These are phyloP conservation scores for Botryotinia narcissicola DNA, from an alignment of 2,329 filamentous ascomycete genomes.

Conservation along the genomic window DNA sequence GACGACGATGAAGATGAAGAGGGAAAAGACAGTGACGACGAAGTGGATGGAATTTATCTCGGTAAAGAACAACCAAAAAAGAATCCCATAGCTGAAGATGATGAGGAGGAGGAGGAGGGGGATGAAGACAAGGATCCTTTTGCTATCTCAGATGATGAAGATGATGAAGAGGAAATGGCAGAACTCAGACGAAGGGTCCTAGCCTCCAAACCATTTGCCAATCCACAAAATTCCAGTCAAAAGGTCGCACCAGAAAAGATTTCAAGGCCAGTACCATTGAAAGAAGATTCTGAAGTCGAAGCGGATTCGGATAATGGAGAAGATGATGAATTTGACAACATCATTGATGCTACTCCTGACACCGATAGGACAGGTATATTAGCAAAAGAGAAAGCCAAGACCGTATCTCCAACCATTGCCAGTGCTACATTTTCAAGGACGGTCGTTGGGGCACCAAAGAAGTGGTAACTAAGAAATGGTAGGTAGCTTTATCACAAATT, in stretches of 20 bases:
- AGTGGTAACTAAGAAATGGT: constrained; percentile 40
- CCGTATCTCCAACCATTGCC: constrained; percentile 39
- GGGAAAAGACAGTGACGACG: constrained; percentile 47
- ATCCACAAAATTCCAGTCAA: constrained; percentile 48
- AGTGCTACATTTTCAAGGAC: constrained; percentile 40
- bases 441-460: constrained; percentile 40
- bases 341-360: constrained; percentile 86
- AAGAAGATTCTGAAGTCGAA: constrained; percentile 64
- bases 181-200: constrained; percentile 88
- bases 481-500: constrained; percentile 29
- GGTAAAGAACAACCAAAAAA: constrained; percentile 51
- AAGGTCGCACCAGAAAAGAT: constrained; percentile 63
- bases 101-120: constrained; percentile 46
- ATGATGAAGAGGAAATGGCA: constrained; percentile 84
- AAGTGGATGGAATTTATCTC: constrained; percentile 58
- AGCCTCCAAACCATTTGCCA: constrained; percentile 82
- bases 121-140: constrained; percentile 74
- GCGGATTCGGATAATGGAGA: constrained; percentile 67
- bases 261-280: constrained; percentile 52
- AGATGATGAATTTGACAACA: constrained; percentile 84
- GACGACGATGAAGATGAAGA: constrained; percentile 46
- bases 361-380: constrained; percentile 79
- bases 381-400: constrained; percentile 41
- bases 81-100: constrained; percentile 42
- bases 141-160: constrained; percentile 57